Conservation (phyloP, 495 filamentous ascomycete genomes). For the Trypethelium eluteriae region DNA sequence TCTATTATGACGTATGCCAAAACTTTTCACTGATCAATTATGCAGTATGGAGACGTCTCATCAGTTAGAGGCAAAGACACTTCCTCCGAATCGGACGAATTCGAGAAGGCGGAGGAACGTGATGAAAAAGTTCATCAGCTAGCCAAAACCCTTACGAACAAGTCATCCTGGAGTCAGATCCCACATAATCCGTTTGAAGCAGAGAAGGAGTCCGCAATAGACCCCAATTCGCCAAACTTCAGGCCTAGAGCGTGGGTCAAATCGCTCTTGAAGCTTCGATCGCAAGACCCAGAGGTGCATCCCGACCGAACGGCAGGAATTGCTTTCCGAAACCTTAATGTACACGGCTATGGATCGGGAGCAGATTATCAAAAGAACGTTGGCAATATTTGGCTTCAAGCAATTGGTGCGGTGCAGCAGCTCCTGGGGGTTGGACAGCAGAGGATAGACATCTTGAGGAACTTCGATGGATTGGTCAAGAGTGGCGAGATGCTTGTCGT, state of each 20-base stretch:
- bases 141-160: constrained; percentile 29
- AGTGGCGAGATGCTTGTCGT: constrained; percentile 28
- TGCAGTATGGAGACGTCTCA: not conserved
- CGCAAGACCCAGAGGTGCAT: constrained; percentile 24
- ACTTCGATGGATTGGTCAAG: constrained; percentile 25
- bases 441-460: constrained; percentile 52
- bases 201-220: constrained; percentile 44
- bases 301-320: constrained; percentile 38
- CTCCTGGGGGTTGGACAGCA: constrained; percentile 44
- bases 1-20: not conserved
- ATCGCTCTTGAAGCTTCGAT: constrained; percentile 39
- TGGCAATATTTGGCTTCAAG: constrained; percentile 34
- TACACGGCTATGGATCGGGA: constrained; percentile 43
- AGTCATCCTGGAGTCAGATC: constrained; percentile 24
- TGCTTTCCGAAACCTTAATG: constrained; percentile 43
- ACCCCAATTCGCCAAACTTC: constrained; percentile 51
- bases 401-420: constrained; percentile 31
- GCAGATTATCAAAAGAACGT: constrained; percentile 43
- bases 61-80: constrained; percentile 14
- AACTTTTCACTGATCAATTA: not conserved
- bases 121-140: constrained; percentile 31
- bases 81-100: not conserved
- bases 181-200: constrained; percentile 32
- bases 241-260: constrained; percentile 52
- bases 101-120: constrained; percentile 22